Conservation (phyloP, 1,284 basidiomycete genomes). For the Cutaneotrichosporon arboriforme region DNA sequence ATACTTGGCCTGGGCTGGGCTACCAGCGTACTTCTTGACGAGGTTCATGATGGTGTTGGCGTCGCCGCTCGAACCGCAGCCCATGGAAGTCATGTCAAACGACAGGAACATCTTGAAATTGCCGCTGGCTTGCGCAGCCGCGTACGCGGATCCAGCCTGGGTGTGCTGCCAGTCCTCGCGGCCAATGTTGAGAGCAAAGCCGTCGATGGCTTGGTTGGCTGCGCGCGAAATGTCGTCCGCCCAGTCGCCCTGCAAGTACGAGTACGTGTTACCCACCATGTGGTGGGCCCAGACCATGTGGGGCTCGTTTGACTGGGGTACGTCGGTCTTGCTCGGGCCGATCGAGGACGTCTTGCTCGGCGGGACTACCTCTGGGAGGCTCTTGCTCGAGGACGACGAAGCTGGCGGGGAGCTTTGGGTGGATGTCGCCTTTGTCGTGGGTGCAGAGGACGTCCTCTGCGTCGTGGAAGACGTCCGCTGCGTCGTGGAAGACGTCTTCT, state of each 20-base stretch:
- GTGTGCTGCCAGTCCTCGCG: slow-evolving; percentile 61
- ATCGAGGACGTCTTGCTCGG: slow-evolving; percentile 2
- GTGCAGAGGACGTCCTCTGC: no score
- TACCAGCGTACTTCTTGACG: slow-evolving; percentile 56
- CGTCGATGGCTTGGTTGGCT: slow-evolving; percentile 51
- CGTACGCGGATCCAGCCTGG: slow-evolving; percentile 61
- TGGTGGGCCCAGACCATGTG: slow-evolving; percentile 47
- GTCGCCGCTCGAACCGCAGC: slow-evolving; percentile 57
- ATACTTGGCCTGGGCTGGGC: slow-evolving; percentile 61
- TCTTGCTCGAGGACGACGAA: no score
- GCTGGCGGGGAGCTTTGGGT: slow-evolving; percentile 4
- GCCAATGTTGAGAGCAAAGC: slow-evolving; percentile 63
- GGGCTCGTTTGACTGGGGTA: slow-evolving; percentile 23
- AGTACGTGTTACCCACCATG: slow-evolving; percentile 47
- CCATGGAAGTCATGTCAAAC: slow-evolving; percentile 43
- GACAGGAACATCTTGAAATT: slow-evolving; percentile 67
- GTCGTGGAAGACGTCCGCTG: no score
- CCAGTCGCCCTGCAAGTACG: slow-evolving; percentile 42
- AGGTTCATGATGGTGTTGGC: slow-evolving; percentile 55
- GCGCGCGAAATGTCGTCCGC: slow-evolving; percentile 44
- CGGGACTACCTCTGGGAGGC: no score
- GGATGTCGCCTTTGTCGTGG: not conserved
- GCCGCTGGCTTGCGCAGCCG: slow-evolving; percentile 46
- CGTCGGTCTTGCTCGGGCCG: not conserved
- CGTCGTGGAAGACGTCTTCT: no score